Percentiles rank a stretch among this genome's conserved stretches.
These are phyloP conservation scores for Cladosporium cucumerinum DNA, from an alignment of 2,329 filamentous ascomycete species.

Conservation along the genomic window DNA sequence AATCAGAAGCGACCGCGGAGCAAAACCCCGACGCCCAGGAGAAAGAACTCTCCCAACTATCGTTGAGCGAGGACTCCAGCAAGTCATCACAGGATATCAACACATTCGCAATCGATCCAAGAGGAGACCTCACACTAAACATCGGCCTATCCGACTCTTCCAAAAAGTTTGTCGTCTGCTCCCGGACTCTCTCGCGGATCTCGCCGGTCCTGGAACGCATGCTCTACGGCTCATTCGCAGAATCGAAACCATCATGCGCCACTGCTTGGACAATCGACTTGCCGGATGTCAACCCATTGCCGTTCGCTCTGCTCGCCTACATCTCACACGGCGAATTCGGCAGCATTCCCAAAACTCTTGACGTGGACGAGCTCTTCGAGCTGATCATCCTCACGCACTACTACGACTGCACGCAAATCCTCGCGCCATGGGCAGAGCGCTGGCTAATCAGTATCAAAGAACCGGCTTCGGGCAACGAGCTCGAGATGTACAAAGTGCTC, in stretches of 20 bases:
- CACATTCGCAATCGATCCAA: not conserved
- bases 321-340: conserved; percentile 42
- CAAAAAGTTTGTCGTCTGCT: not conserved
- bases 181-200: not conserved
- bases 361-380: conserved; percentile 43
- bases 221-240: conserved; percentile 3
- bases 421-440: conserved; percentile 16
- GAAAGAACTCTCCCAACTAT: not conserved
- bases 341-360: conserved; percentile 5
- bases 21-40: not conserved
- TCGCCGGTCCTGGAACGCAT: conserved; percentile 1
- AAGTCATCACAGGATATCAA: not conserved
- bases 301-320: conserved; percentile 22
- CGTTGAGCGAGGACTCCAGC: not conserved
- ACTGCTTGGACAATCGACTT: not conserved
- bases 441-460: conserved; percentile 10
- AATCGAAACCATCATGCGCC: not conserved
- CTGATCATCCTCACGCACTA: conserved; percentile 21
- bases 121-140: not conserved
- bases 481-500: conserved; percentile 16
- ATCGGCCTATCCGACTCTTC: not conserved
- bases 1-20: not conserved
- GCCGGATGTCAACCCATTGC: not conserved
- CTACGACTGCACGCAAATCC: conserved; percentile 18
- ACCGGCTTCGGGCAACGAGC: conserved; percentile 6